Base-by-base conservation (phyloP, 345 rosid genomes). In the Litchi chinensis region DNA sequence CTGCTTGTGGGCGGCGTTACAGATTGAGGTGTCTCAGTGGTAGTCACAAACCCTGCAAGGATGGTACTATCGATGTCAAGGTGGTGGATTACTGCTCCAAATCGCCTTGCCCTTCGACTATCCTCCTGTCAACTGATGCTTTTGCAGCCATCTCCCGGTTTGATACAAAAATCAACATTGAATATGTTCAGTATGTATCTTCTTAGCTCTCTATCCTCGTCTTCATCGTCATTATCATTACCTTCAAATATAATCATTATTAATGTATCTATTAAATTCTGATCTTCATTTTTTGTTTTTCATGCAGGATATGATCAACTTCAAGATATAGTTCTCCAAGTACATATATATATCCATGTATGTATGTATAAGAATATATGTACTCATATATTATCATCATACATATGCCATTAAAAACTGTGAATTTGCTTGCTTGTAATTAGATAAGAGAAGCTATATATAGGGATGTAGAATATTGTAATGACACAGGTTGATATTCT, bases 41-140 rank as follows among this genome's bases (percentile, higher is more conserved):
- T 12, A 60, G 52, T 12, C 76, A 82, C 0, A 72, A 71, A 28
- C 81, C 81, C 0, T 86, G 87, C 78, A 84, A 82, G 67, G 80
- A 3, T 0, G 81, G 70, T 11, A 76, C 69, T 5, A 77, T 82
- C n/a, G 85, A 79, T 21, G 89, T 86, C 5, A 80, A 65, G 67
- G 87, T 86, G 12, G 85, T 86, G 59, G 89, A 86, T 65, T 77
- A 65, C 60, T 82, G 85, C 68, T 70, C 69, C 5, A 79, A 11
- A n/a, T 74, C 81, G 16, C 85, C 87, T 16, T 86, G 87, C 71
- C 81, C 85, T 65, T 59, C 82, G 18, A 86, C 89, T 41, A 74
- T 83, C 2, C 76, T 75, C 64, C n/a, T 86, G 15, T 82, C 89
- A 1, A 75, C 6, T 6, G 78, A 77, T 24, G 85, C 79, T 46